phyloP scores from a whole-genome alignment of 225 moss, liverwort and hornwort genomes.

The Neckera pumila region DNA sequence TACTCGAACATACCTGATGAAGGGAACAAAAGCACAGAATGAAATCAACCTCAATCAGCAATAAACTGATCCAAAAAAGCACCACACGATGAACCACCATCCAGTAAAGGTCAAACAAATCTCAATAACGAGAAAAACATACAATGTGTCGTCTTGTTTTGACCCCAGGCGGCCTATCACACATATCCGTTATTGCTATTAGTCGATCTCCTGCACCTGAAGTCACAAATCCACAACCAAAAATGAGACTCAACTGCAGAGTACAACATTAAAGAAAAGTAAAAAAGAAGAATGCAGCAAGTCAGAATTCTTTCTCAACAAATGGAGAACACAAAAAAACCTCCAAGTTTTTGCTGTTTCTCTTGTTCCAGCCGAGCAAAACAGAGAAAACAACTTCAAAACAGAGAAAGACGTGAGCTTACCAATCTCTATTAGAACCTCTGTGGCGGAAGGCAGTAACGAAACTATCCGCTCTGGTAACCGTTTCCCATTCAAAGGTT shows the following conservation, averaged over 20 bases:
- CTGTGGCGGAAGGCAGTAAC: conserved; percentile 53
- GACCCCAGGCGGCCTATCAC: conserved; percentile 35
- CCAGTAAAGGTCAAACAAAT: background rate
- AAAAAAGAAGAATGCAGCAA: background rate
- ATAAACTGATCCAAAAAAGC: background rate
- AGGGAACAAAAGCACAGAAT: background rate
- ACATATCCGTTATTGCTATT: conserved; percentile 53
- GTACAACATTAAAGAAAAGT: background rate
- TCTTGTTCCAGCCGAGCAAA: background rate
- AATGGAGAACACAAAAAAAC: background rate
- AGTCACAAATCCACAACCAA: background rate
- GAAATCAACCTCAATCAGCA: background rate
- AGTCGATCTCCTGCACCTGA: conserved; percentile 55
- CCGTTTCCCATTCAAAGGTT: conserved; percentile 27
- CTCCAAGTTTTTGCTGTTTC: background rate
- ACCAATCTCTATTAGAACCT: conserved; percentile 62
- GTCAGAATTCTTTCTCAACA: background rate
- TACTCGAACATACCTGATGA: conserved; percentile 39
- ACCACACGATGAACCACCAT: background rate
- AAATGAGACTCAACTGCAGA: background rate
- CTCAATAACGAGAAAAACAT: conserved; percentile 5
- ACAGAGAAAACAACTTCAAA: background rate
- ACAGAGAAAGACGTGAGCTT: conserved; percentile 4
- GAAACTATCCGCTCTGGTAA: conserved; percentile 55
- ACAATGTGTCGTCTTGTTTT: conserved; percentile 36